phyloP scores from a whole-genome alignment of 345 rosid species.

The Eucalyptus tenuipes region DNA sequence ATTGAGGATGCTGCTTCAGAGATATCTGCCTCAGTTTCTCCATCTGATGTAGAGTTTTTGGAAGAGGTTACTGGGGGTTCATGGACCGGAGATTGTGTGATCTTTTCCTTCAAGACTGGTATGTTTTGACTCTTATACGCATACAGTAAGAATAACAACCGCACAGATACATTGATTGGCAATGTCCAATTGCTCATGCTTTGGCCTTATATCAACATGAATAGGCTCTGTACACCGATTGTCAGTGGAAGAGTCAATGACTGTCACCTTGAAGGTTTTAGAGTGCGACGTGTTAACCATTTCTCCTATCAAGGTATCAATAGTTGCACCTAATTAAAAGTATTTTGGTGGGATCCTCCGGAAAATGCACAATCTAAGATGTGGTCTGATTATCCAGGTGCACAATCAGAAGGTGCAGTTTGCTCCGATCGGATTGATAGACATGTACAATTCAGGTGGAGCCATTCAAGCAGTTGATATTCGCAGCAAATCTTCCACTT shows the following conservation, averaged over 20 bases:
- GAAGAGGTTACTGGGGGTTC: constrained; percentile 34
- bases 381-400: constrained; percentile 2
- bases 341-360: neutral
- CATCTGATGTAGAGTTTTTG: constrained; percentile 30
- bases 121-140: neutral
- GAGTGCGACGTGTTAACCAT: constrained; percentile 29
- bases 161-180: neutral
- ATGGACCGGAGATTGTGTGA: constrained; percentile 37
- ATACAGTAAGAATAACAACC: neutral
- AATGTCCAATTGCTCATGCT: neutral
- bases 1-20: neutral
- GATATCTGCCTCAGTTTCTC: constrained; percentile 21
- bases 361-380: neutral
- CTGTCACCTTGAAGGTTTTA: constrained; percentile 9
- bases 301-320: constrained; percentile 39
- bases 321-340: neutral
- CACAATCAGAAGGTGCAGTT: constrained; percentile 21
- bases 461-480: constrained; percentile 17
- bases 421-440: constrained; percentile 33
- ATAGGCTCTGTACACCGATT: constrained; percentile 19
- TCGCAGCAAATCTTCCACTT: neutral
- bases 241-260: constrained; percentile 8
- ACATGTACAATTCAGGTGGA: constrained; percentile 47
- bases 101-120: constrained; percentile 40
- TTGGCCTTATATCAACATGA: neutral